phyloP scores from a whole-genome alignment of 1,284 basidiomycete genomes.

The Apiotrichum gamsii region DNA sequence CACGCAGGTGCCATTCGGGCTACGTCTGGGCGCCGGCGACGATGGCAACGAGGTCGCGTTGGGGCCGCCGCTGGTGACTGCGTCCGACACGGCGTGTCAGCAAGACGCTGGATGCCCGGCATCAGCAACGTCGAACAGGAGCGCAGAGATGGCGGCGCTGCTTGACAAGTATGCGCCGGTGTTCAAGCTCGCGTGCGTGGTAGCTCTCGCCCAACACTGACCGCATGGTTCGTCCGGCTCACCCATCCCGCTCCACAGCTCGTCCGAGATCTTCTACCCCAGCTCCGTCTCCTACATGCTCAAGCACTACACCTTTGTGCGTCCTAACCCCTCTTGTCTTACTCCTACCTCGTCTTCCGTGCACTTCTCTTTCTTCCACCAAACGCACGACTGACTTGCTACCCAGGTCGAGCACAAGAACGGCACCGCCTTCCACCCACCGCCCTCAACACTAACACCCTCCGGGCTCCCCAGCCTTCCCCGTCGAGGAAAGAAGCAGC shows the following conservation, averaged over 20 bases:
- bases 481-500: conserved; percentile 11
- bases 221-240: too few species aligned
- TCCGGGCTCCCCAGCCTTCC: conserved; percentile 24
- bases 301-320: conserved; percentile 27
- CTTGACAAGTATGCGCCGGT: conserved; percentile 38
- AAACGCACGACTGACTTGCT: neutral
- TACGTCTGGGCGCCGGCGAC: too few species aligned
- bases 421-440: conserved; percentile 15
- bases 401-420: conserved; percentile 18
- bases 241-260: conserved; percentile 19
- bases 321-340: conserved; percentile 12
- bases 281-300: conserved; percentile 43
- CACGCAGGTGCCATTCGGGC: too few species aligned
- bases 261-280: conserved; percentile 36
- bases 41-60: too few species aligned
- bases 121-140: too few species aligned
- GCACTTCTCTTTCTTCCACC: too few species aligned
- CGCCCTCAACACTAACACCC: conserved; percentile 9
- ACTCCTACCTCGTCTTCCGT: too few species aligned
- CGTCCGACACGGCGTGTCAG: too few species aligned
- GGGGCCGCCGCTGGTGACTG: too few species aligned
- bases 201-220: neutral
- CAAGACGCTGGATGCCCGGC: too few species aligned
- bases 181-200: conserved; percentile 38
- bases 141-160: conserved; percentile 25